Percentiles rank a stretch among this genome's conserved stretches.
These are phyloP conservation scores for Septoria linicola DNA, from an alignment of 2,329 filamentous ascomycete species.

Conservation along the genomic window DNA sequence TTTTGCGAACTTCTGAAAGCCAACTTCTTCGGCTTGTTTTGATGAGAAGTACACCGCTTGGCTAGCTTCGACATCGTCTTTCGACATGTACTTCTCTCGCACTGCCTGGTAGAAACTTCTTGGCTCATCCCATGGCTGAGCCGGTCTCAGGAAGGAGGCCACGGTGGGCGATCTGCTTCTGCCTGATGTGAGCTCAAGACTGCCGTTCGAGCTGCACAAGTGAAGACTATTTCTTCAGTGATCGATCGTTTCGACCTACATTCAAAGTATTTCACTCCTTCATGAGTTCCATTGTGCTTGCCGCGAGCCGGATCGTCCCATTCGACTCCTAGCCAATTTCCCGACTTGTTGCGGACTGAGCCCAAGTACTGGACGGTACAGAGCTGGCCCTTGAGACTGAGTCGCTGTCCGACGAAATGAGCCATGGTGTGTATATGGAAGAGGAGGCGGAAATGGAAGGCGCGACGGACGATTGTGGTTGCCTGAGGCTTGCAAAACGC, in stretches of 20 bases:
- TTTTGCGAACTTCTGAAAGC: slow-evolving; percentile 86
- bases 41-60: slow-evolving; percentile 68
- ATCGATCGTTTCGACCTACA: slow-evolving; percentile 55
- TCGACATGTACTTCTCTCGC: slow-evolving; percentile 73
- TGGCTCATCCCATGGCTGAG: slow-evolving; percentile 64
- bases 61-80: slow-evolving; percentile 36
- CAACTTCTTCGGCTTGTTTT: slow-evolving; percentile 89
- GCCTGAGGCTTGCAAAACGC: too few species aligned
- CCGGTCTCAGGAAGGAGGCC: slow-evolving; percentile 83
- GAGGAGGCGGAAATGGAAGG: background rate
- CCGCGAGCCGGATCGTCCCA: slow-evolving; percentile 87
- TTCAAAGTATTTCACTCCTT: slow-evolving; percentile 75
- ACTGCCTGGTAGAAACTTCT: slow-evolving; percentile 78
- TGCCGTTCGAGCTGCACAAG: background rate
- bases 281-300: slow-evolving; percentile 85
- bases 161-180: slow-evolving; percentile 66
- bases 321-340: slow-evolving; percentile 89
- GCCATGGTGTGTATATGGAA: slow-evolving; percentile 12
- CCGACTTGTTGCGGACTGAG: slow-evolving; percentile 69
- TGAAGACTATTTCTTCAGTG: background rate
- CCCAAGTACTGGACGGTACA: slow-evolving; percentile 88
- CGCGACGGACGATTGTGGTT: background rate
- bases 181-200: slow-evolving; percentile 44
- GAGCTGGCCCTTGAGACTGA: slow-evolving; percentile 72
- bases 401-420: slow-evolving; percentile 61